phyloP scores from a whole-genome alignment of 2,329 filamentous ascomycete species.

The Botrytis elliptica region DNA sequence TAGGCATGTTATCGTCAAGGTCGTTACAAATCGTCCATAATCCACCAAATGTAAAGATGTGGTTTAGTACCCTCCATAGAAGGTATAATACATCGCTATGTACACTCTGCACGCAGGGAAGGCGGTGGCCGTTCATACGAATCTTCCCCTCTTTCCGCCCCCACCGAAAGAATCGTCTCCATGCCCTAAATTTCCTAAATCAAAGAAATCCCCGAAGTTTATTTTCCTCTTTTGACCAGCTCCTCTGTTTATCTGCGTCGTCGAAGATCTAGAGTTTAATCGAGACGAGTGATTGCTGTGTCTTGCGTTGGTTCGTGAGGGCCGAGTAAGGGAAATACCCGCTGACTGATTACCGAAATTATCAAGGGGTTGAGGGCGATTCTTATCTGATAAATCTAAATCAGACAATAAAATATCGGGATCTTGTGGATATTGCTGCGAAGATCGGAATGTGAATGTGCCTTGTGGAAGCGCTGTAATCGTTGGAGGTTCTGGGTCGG shows the following conservation, averaged over 20 bases:
- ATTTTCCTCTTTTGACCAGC: conserved; percentile 72
- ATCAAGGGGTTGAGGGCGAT: conserved; percentile 38
- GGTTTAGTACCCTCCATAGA: background rate
- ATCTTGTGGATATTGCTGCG: conserved; percentile 57
- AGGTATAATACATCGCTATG: conserved; percentile 14
- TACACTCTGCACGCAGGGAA: background rate
- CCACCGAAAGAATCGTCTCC: conserved; percentile 55
- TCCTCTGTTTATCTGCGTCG: conserved; percentile 52
- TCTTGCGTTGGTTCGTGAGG: conserved; percentile 32
- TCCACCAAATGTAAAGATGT: conserved; percentile 10
- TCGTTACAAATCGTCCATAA: conserved; percentile 18
- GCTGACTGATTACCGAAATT: conserved; percentile 26
- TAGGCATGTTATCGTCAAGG: conserved; percentile 19
- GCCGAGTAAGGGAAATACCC: conserved; percentile 35
- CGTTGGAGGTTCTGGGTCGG: conserved; percentile 25
- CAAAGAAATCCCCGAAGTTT: conserved; percentile 74
- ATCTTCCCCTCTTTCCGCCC: conserved; percentile 40
- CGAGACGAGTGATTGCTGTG: conserved; percentile 36
- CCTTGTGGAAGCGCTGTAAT: conserved; percentile 54
- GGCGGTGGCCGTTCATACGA: conserved; percentile 30
- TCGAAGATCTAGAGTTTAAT: conserved; percentile 28
- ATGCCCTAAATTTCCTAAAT: conserved; percentile 61
- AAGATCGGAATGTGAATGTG: conserved; percentile 68
- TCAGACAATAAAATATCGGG: conserved; percentile 61
- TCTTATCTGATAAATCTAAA: conserved; percentile 55